Base-by-base conservation (phyloP, 2,329 filamentous ascomycete genomes). In the Aspergillus sergii region DNA sequence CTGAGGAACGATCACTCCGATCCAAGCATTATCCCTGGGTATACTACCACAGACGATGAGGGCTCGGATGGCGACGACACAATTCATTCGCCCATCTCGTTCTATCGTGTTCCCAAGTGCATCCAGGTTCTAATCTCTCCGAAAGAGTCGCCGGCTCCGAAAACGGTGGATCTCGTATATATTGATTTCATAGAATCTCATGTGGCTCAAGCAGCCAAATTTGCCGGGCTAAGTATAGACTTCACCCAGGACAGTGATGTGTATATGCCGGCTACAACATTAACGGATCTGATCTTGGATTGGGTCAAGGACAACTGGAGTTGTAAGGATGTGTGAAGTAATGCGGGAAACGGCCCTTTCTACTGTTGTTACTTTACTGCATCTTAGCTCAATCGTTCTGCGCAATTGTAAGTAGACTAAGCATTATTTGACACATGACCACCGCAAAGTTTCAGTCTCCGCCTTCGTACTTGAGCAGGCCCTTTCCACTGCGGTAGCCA, bases 61-160 rank as follows among this genome's bases (percentile, higher is more conserved):
- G 93, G 94, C 56, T 79, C 80, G 4, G 92, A 96, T 68, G 95
- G 95, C 48, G 95, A 99, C 74, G 95, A 99, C 74, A 96, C 94
- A 0, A 77, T 96, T 1, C 95, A 97, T 76, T 82, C 86, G 19
- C 83, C 86, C 1, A 88, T 98, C 67, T 82, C 85, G 36, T 93
- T 91, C 74, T 94, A 94, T 78, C 76, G 80, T 2, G 87, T 94
- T 6, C 94, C 95, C 8, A 97, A 97, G 76, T 92, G 89, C 75
- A 87, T 99, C 62, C 90, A 94, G 75, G 82, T 90, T 1, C 91
- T 68, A 82, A 78, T 96, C 23, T 62, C 66, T 19, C 45, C 65
- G 21, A 67, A 75, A 23, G 67, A 74, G 9, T 79, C 75, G 0
- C 73, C 75, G 7, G 81, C 86, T 19, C 91, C 92, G 0, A 86